Conservation (phyloP, 1,139 yeast genomes). For the Wickerhamiella infanticola region DNA sequence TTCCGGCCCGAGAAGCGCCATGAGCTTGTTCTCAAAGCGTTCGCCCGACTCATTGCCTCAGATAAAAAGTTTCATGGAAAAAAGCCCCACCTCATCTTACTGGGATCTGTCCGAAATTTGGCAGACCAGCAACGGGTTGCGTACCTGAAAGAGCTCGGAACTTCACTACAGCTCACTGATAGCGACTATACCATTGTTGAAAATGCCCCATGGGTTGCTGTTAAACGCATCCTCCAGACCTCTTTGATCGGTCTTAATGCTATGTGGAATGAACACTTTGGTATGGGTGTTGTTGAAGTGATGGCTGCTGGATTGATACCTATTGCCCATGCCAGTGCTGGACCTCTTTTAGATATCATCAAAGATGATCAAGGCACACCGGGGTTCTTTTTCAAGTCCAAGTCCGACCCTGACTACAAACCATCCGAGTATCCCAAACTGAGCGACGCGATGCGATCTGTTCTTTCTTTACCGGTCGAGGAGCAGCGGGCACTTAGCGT, state of each 20-base stretch:
- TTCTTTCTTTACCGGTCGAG: conserved; percentile 27
- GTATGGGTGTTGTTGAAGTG: conserved; percentile 86
- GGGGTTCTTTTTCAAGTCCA: conserved; percentile 62
- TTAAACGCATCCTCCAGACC: conserved; percentile 37
- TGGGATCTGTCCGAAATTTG: conserved; percentile 71
- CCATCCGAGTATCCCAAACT: conserved; percentile 26
- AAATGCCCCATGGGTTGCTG: conserved; percentile 58
- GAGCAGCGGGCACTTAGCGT: conserved; percentile 33
- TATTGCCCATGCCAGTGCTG: conserved; percentile 85
- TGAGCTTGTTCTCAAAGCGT: conserved; percentile 47
- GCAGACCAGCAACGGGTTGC: conserved; percentile 50
- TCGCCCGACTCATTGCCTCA: conserved; percentile 31
- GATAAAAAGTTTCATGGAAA: conserved; percentile 10
- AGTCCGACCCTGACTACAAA: conserved; percentile 40
- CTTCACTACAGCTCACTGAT: conserved; percentile 34
- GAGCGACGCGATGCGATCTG: conserved; percentile 30
- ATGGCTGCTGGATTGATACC: conserved; percentile 79
- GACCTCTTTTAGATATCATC: conserved; percentile 81
- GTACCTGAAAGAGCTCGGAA: conserved; percentile 32
- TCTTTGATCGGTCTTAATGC: conserved; percentile 78
- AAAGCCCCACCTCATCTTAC: conserved; percentile 39
- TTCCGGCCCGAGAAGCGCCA: conserved; percentile 95
- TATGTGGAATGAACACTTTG: conserved; percentile 99
- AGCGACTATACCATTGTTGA: conserved; percentile 46
- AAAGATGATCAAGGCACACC: conserved; percentile 31